Evolutionary conservation across 1,139 yeast genomes (phyloP).

Genomic region (Spencermartinsiella ligniputridi): DNA sequence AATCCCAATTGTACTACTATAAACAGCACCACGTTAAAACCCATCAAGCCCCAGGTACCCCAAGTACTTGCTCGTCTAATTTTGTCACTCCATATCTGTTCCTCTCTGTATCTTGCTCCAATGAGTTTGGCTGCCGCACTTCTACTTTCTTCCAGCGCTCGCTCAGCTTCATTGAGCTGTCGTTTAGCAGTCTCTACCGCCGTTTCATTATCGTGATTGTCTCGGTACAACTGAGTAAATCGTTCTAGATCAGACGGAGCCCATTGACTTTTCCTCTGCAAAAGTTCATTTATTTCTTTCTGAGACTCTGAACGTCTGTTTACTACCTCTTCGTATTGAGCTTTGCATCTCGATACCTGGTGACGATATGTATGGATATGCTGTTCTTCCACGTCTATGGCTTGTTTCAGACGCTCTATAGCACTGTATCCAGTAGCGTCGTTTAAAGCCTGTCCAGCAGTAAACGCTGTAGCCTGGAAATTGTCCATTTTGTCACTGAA

Average conservation of each 20-base stretch:
- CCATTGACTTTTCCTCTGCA: conserved; percentile 87
- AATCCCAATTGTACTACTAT: conserved; percentile 77
- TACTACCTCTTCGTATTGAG: conserved; percentile 57
- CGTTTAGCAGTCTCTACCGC: conserved; percentile 52
- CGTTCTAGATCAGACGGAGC: conserved; percentile 68
- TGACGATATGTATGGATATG: conserved; percentile 47
- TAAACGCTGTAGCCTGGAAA: conserved; percentile 58
- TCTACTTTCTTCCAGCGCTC: conserved; percentile 64
- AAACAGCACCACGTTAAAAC: conserved; percentile 73
- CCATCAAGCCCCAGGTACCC: conserved; percentile 94
- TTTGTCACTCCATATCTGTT: conserved; percentile 97
- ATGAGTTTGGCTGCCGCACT: conserved; percentile 70
- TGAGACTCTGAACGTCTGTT: conserved; percentile 67
- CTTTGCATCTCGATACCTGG: conserved; percentile 48
- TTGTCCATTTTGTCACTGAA: conserved; percentile 55
- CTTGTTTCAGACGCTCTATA: conserved; percentile 64
- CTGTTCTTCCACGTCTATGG: conserved; percentile 49
- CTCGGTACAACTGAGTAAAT: conserved; percentile 74
- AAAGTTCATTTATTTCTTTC: conserved; percentile 77
- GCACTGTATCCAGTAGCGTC: conserved; percentile 90
- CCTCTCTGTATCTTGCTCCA: conserved; percentile 88
- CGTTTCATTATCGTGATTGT: conserved; percentile 73
- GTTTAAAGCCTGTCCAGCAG: conserved; percentile 72
- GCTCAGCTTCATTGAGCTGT: conserved; percentile 54
- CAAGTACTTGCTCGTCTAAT: conserved; percentile 91